Evolutionary conservation across 108 stramenopile genomes (phyloP), one percentile per base, ranked within the genome.

Genomic region (Skeletonema marinoi): DNA sequence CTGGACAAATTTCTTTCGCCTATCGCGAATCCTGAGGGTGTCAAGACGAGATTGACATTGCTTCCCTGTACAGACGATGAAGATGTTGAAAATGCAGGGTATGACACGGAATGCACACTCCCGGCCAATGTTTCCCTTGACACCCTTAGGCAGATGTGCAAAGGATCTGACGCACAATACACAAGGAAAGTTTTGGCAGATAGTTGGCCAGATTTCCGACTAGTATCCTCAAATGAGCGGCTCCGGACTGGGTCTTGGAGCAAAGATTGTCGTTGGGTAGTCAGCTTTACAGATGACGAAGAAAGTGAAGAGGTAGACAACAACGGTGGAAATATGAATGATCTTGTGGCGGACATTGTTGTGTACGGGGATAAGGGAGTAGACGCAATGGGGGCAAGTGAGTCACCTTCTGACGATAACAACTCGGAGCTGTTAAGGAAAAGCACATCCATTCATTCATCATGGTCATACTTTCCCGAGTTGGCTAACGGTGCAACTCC

Each of bases 391-490:
- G 54, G 17, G 21, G 21, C 21, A 56, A 25, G 54, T 56, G 25
- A 56, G 19, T 16, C 46, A 41, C 44, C 42, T 4, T 33, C 31
- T 11, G 31, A 41, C 36, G 12, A 66, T 32, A 14, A 63, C 25
- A 50, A 63, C 25, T 35, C 81, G 32, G 41, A 69, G 0, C 19
- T 41, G 32, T 46, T 83, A 21, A 9, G 78, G 17, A 65, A 62
- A 39, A 58, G 58, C 42, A 83, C 82, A 13, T 69, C 78, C 16
- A 83, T 68, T 44, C 60, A 78, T 65, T 83, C 82, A 21, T 74
- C 82, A 17, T 83, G 82, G 82, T 41, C 72, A 17, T 70, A 83
- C 48, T 67, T 83, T 51, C 73, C 73, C 11, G 77, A 66, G 29
- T 13, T 33, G 29, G 36, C 30, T 12, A 32, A 42, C 11, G 66